These are phyloP conservation scores for Clausena lansium DNA, from an alignment of 345 rosid species.

Conservation along the genomic window DNA sequence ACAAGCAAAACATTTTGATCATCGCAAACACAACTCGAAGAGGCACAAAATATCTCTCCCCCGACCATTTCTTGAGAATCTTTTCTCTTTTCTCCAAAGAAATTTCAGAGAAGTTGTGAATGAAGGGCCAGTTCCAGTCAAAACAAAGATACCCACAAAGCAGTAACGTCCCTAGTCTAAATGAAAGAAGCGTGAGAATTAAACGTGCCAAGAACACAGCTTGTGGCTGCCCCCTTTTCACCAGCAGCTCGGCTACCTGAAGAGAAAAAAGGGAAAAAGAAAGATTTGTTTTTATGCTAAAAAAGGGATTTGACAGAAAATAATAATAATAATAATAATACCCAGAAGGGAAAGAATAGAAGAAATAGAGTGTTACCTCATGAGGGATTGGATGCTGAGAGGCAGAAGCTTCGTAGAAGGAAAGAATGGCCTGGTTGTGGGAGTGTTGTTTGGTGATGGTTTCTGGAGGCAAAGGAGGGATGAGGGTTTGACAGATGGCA, in stretches of 20 bases:
- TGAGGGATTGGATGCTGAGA: conserved; percentile 58
- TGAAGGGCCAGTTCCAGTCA: conserved; percentile 61
- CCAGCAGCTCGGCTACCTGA: conserved; percentile 74
- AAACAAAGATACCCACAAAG: conserved; percentile 65
- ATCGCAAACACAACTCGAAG: conserved; percentile 49
- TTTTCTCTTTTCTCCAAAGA: conserved; percentile 56
- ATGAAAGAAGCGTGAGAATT: conserved; percentile 49
- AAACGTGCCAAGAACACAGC: conserved; percentile 39
- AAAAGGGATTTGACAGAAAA: too few relatives aligned
- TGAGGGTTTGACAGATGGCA: conserved; percentile 54
- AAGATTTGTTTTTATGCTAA: background rate
- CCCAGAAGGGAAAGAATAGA: background rate
- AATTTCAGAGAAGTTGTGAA: conserved; percentile 64
- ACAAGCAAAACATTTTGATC: conserved; percentile 50
- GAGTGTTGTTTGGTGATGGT: conserved; percentile 16
- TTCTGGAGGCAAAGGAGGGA: conserved; percentile 52
- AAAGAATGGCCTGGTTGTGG: conserved; percentile 29
- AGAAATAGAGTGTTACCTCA: conserved; percentile 39
- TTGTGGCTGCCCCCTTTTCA: conserved; percentile 32
- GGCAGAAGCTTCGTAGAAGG: conserved; percentile 52
- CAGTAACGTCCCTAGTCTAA: conserved; percentile 62
- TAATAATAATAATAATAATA: too few relatives aligned
- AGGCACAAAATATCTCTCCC: conserved; percentile 31
- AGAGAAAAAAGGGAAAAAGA: background rate
- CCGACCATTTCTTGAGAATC: conserved; percentile 60